Evolutionary conservation across 2,329 filamentous ascomycete genomes (phyloP), one percentile per base, ranked within the genome.

Genomic region (Xylaria sp.): DNA sequence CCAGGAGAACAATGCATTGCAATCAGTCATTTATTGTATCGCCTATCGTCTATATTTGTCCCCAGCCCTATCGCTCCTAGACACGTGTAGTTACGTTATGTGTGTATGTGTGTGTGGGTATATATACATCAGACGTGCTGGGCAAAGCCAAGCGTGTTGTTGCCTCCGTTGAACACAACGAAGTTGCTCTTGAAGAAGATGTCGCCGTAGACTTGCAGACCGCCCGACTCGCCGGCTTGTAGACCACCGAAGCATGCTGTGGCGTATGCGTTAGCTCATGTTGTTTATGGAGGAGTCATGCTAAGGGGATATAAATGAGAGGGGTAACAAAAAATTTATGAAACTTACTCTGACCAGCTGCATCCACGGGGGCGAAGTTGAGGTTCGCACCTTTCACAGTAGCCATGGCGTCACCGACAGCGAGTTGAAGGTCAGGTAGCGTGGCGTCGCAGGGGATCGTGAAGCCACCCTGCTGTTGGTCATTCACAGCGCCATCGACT

Each of bases 161-260:
- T 87, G 54, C 85, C 86, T 41, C 81, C 83, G 76, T 88, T 85
- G 76, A 89, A 89, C 18, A 82, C 86, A 28, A 89, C 85, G 73
- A 88, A 88, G 75, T 88, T 85, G 39, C 85, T 86, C 81, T 89
- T 89, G 82, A 89, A 89, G 76, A 89, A 85, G 74, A 89, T 85
- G 75, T 89, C 87, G 20, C 88, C 87, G 75, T 86, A 89, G 76
- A 93, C 89, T 79, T 90, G 87, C 46, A 91, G 78, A 33, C 82
- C 80, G 15, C 82, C 81, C 1, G 84, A 82, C 5, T 66, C 15
- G 56, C 86, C 88, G 39, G 86, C 84, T 81, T 93, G 91, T 20
- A 93, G 80, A 73, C 90, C 90, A 68, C 90, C 91, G 73, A 91
- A 92, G 82, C 91, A 93, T 64, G 83, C 84, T 86, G 65, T 33